These are phyloP conservation scores for Trichosporon asahii DNA, from an alignment of 1,284 basidiomycete species.

Conservation along the genomic window DNA sequence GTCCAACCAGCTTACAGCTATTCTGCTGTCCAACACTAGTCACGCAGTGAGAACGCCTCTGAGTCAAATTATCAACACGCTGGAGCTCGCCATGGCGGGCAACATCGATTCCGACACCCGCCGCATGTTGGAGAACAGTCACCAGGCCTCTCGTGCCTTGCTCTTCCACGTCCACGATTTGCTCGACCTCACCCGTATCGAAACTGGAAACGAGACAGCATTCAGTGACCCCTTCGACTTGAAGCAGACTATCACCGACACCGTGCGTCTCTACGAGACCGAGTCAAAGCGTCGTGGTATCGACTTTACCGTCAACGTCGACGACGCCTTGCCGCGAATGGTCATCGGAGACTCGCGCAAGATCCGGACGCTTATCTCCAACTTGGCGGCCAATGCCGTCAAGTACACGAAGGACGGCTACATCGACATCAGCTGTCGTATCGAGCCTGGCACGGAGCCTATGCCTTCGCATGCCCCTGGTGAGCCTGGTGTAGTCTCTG, in stretches of 20 bases:
- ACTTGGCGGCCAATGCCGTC: conserved; percentile 78
- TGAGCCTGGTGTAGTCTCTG: conserved; percentile 52
- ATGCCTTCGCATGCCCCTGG: conserved; percentile 1
- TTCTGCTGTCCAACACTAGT: conserved; percentile 80
- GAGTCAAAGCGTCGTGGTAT: conserved; percentile 70
- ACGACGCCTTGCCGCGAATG: conserved; percentile 57
- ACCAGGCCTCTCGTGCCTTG: conserved; percentile 75
- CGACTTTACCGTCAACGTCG: conserved; percentile 61
- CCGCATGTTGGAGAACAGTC: conserved; percentile 72
- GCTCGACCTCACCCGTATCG: conserved; percentile 75
- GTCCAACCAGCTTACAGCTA: conserved; percentile 68
- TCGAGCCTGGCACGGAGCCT: conserved; percentile 8
- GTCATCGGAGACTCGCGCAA: conserved; percentile 72
- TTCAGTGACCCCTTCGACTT: conserved; percentile 81
- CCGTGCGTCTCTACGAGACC: conserved; percentile 59
- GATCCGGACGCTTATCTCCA: conserved; percentile 75
- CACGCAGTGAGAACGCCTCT: conserved; percentile 64
- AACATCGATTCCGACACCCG: conserved; percentile 72
- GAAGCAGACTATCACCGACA: conserved; percentile 64
- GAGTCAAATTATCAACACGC: conserved; percentile 61
- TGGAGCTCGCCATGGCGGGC: conserved; percentile 80
- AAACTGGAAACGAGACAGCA: conserved; percentile 73
- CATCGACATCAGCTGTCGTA: conserved; percentile 62
- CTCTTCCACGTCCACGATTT: conserved; percentile 83
- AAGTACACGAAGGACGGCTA: conserved; percentile 69